Evolutionary conservation across 306 rosid genomes (phyloP).

Genomic region (Vigna mungo): DNA sequence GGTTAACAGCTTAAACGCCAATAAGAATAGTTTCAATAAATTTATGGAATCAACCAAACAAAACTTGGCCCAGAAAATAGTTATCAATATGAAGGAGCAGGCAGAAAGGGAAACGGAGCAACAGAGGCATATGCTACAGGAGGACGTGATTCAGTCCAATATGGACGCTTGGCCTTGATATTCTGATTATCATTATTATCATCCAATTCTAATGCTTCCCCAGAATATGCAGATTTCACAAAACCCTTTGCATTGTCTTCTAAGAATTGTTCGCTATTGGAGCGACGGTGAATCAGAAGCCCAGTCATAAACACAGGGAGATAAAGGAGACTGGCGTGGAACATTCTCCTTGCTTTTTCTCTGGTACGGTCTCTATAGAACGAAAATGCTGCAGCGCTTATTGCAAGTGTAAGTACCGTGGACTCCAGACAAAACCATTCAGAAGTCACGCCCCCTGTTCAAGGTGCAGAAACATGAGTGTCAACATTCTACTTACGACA

Average conservation of each 20-base stretch:
- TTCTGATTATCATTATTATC: conserved; percentile 36
- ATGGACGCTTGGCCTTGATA: conserved; percentile 37
- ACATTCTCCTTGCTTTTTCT: conserved; percentile 88
- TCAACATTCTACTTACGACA: conserved; percentile 21
- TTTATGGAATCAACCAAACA: conserved; percentile 21
- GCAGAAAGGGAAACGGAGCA: conserved; percentile 94
- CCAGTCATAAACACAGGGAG: conserved; percentile 96
- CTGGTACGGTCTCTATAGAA: conserved; percentile 75
- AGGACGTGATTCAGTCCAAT: conserved; percentile 50
- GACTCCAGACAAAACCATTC: conserved; percentile 94
- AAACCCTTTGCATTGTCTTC: conserved; percentile 47
- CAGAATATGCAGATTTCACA: conserved; percentile 39
- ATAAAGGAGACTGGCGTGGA: conserved; percentile 90
- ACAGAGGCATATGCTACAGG: conserved; percentile 87
- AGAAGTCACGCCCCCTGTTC: conserved; percentile 90
- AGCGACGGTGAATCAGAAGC: conserved; percentile 79
- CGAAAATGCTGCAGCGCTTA: conserved; percentile 77
- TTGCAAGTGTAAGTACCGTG: conserved; percentile 81
- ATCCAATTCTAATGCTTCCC: conserved; percentile 43
- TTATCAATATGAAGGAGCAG: conserved; percentile 75
- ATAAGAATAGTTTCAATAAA: conserved; percentile 37
- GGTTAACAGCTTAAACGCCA: conserved; percentile 24
- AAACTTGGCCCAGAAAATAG: conserved; percentile 28
- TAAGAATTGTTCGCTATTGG: conserved; percentile 52
- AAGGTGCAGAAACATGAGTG: conserved; percentile 44